Percentiles rank a stretch among this genome's conserved stretches.
These are phyloP conservation scores for Pisolithus orientalis DNA, from an alignment of 768 basidiomycete genomes.

Conservation along the genomic window DNA sequence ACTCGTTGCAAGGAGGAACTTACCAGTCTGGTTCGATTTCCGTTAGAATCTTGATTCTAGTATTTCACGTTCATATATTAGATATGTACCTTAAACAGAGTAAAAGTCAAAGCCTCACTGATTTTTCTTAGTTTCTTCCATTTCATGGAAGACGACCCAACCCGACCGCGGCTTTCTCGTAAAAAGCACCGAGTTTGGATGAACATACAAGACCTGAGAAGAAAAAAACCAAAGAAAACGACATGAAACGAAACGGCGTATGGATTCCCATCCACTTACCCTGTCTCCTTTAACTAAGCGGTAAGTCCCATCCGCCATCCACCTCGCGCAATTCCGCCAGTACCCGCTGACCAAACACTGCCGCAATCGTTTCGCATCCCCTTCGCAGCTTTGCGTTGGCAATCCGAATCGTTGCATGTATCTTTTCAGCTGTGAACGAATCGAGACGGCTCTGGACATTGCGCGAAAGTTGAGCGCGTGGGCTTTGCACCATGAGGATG, in stretches of 20 bases:
- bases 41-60: slow-evolving; percentile 85
- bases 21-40: slow-evolving; percentile 96
- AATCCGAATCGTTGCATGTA: slow-evolving; percentile 89
- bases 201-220: slow-evolving; percentile 72
- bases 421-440: slow-evolving; percentile 90
- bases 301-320: slow-evolving; percentile 91
- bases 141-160: slow-evolving; percentile 94
- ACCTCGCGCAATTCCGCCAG: slow-evolving; percentile 89
- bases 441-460: slow-evolving; percentile 89
- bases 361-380: slow-evolving; percentile 77
- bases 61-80: slow-evolving; percentile 7
- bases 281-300: slow-evolving; percentile 80
- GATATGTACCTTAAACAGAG: neutral
- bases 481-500: slow-evolving; percentile 88
- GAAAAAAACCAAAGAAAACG: neutral
- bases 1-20: slow-evolving; percentile 6
- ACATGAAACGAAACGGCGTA: neutral
- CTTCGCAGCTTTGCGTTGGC: slow-evolving; percentile 80
- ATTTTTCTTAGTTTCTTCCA: slow-evolving; percentile 93
- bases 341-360: slow-evolving; percentile 89
- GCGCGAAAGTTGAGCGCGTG: slow-evolving; percentile 93
- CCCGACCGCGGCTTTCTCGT: slow-evolving; percentile 85
- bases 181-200: slow-evolving; percentile 92
- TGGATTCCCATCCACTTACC: slow-evolving; percentile 35
- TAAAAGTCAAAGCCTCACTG: slow-evolving; percentile 47